A percentile compares a stretch with the other conserved stretches of the same genome.
These are phyloP conservation scores for Brassica cretica DNA, from an alignment of 345 rosid genomes.

Conservation along the genomic window DNA sequence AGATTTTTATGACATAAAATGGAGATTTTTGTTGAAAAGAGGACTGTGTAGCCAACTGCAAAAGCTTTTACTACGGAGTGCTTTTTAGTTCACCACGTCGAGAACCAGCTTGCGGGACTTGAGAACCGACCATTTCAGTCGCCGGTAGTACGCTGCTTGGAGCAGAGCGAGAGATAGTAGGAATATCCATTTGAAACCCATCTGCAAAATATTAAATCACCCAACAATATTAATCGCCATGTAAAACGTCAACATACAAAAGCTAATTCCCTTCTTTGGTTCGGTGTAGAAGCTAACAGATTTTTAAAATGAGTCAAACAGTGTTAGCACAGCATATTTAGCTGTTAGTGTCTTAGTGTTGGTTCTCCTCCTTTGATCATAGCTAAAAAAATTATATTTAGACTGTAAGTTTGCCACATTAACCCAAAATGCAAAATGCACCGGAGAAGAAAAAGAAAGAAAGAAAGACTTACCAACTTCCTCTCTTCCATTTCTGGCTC, in stretches of 20 bases:
- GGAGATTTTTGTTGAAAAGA: slow-evolving; percentile 29
- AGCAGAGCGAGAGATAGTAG: slow-evolving; percentile 86
- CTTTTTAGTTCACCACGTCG: slow-evolving; percentile 80
- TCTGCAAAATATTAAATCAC: slow-evolving; percentile 48
- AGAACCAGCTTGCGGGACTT: slow-evolving; percentile 89
- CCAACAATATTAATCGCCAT: not conserved
- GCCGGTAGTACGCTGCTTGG: slow-evolving; percentile 90
- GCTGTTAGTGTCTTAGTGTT: not conserved
- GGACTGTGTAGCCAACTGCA: slow-evolving; percentile 17
- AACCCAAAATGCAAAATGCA: not conserved
- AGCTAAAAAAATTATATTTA: not conserved
- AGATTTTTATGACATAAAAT: slow-evolving; percentile 37
- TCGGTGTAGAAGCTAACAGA: not conserved
- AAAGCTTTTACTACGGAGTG: slow-evolving; percentile 7
- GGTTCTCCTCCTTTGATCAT: not conserved
- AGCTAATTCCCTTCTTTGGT: not conserved
- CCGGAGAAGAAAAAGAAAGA: too few species aligned
- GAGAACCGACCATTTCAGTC: slow-evolving; percentile 87
- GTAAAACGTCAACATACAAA: not conserved
- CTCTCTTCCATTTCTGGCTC: not conserved
- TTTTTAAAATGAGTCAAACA: not conserved
- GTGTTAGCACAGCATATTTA: not conserved
- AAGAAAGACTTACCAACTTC: too few species aligned
- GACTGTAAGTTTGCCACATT: not conserved
- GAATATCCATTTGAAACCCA: slow-evolving; percentile 99